Evolutionary conservation across 2,329 filamentous ascomycete species (phyloP), one percentile per base, ranked within the genome.

Genomic region (Cucurbitaria berberidis): DNA sequence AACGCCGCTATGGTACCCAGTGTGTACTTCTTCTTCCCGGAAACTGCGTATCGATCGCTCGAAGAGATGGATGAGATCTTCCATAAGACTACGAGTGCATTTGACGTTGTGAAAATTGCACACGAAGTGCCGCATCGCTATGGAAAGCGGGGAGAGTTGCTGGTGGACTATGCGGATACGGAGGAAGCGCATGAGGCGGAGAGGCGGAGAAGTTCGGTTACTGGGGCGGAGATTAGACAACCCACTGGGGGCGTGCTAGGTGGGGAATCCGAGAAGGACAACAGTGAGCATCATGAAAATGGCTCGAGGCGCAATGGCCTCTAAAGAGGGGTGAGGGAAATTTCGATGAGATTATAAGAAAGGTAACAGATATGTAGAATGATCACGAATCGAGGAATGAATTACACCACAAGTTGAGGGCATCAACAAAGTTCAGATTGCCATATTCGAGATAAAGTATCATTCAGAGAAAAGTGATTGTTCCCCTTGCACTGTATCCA

Each of bases 1-100:
- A 84, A 84, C 64, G 81, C 81, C 15, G 76, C 76, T 60, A 84
- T 84, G 64, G 76, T 85, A 16, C 83, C 83, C 0, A 77, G 80
- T 7, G 80, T 83, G 42, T 86, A 84, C 73, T 82, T 85, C 73
- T 84, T 86, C 77, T 86, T 84, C 68, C 84, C 84, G 0, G 84
- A 86, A 64, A 86, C 84, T 2, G 83, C 82, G 9, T 81, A 80
- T 50, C 79, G 63, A 35, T 74, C 71, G 3, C 60, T 73, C 3
- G 70, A 74, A 40, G 70, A 73, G 44, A 73, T 73, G 67, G 87
- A 90, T 64, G 80, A 84, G 51, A 86, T 90, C 60, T 88, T 89
- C 77, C 78, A 78, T 68, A 83, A 84, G 56, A 81, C 80, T 1
- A 75, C 70, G 22, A 80, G 74, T 19, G 68, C 80, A 45, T 81